A percentile compares a stretch with the other conserved stretches of the same genome.
Conservation (phyloP, 805 yeast genomes). For the Metschnikowia dekortorum region DNA sequence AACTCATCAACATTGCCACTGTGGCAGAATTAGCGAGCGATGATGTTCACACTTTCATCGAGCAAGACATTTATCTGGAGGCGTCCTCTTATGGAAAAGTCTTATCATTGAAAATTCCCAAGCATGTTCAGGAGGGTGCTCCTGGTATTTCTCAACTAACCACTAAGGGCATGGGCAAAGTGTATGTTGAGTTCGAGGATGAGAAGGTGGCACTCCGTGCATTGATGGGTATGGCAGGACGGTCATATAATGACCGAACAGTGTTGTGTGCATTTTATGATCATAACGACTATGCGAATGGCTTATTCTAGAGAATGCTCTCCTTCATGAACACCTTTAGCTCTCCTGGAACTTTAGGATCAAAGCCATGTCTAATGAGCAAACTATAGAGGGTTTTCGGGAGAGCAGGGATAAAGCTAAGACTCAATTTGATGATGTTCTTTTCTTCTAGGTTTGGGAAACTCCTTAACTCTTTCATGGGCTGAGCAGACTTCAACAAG, state of each 20-base stretch:
- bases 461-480: conserved; percentile 70
- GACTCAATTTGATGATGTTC: conserved; percentile 70
- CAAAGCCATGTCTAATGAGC: conserved; percentile 60
- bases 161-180: conserved; percentile 63
- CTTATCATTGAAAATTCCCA: conserved; percentile 54
- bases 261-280: conserved; percentile 61
- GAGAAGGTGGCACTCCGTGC: conserved; percentile 53
- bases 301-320: conserved; percentile 20
- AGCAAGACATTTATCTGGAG: conserved; percentile 48
- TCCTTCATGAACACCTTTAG: conserved; percentile 19
- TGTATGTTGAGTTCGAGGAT: conserved; percentile 61
- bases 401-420: conserved; percentile 72
- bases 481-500: conserved; percentile 57
- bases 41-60: conserved; percentile 43
- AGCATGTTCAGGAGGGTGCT: conserved; percentile 49
- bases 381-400: conserved; percentile 64
- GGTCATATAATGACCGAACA: conserved; percentile 62
- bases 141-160: conserved; percentile 36
- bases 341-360: conserved; percentile 37
- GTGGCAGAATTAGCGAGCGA: conserved; percentile 59
- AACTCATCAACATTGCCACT: conserved; percentile 61
- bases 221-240: conserved; percentile 57
- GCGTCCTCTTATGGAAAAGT: conserved; percentile 51
- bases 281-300: conserved; percentile 52
- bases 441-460: conserved; percentile 69